Percentiles rank a stretch among this genome's conserved stretches.
These are phyloP conservation scores for Cardamine resedifolia DNA, from an alignment of 345 rosid species.

Conservation along the genomic window DNA sequence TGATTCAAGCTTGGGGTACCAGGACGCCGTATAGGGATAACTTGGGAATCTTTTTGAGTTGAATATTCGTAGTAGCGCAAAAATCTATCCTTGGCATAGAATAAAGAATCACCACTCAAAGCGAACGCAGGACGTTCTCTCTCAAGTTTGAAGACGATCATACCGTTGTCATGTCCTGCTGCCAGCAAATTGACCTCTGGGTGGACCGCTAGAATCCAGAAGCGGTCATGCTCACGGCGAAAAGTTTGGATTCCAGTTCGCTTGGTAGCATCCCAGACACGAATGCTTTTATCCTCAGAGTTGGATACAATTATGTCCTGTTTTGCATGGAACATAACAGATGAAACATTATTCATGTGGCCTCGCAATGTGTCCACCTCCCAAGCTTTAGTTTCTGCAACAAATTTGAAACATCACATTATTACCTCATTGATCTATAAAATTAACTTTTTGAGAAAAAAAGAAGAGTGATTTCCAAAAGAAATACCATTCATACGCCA, in stretches of 20 bases:
- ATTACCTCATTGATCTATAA: neutral
- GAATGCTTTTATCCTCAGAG: slow-evolving; percentile 94
- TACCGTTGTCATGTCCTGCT: slow-evolving; percentile 96
- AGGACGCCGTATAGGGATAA: slow-evolving; percentile 83
- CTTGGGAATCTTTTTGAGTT: slow-evolving; percentile 78
- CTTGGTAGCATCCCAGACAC: slow-evolving; percentile 97
- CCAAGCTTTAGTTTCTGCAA: slow-evolving; percentile 98
- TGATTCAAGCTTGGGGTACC: slow-evolving; percentile 78
- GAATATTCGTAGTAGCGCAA: slow-evolving; percentile 79
- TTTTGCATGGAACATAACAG: slow-evolving; percentile 93
- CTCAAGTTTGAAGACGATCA: slow-evolving; percentile 96
- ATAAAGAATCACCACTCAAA: slow-evolving; percentile 75
- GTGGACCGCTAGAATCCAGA: slow-evolving; percentile 92
- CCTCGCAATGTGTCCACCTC: slow-evolving; percentile 98
- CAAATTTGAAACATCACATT: neutral
- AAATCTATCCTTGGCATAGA: slow-evolving; percentile 88
- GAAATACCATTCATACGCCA: slow-evolving; percentile 95
- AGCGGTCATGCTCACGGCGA: slow-evolving; percentile 93
- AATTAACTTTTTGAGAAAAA: neutral
- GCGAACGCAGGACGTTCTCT: slow-evolving; percentile 97
- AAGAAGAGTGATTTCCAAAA: neutral
- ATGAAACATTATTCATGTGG: slow-evolving; percentile 92
- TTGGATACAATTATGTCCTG: slow-evolving; percentile 97
- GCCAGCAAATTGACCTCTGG: slow-evolving; percentile 97
- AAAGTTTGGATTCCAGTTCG: slow-evolving; percentile 89